Base-by-base conservation (phyloP, 2,329 filamentous ascomycete genomes). In the Chaetomium globosum region DNA sequence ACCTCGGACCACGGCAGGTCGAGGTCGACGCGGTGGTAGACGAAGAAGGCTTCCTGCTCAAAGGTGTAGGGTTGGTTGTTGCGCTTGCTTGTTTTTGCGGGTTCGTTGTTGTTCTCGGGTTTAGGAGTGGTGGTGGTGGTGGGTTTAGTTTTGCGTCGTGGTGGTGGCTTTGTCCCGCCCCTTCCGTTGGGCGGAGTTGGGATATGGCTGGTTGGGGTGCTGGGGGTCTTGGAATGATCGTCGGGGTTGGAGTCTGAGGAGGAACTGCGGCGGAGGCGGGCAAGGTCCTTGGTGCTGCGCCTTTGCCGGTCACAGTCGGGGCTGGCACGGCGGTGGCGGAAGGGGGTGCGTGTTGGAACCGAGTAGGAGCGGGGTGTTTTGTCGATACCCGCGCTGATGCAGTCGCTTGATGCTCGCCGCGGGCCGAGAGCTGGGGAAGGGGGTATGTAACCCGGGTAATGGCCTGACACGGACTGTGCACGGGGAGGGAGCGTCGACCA, bases 11-110 rank as follows among this genome's bases (percentile, higher is more conserved):
- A 73, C 2, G 48, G 6, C 33, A 67, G 30, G 5, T 58, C 60
- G 8, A 68, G 61, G 48, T 71, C 70, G 43, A 67, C 60, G 36
- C 49, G 66, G 65, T 69, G 70, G 58, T 71, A 73, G 39, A 70
- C 68, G n/a, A 72, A 39, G 49, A 71, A 73, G 7, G 63, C 56
- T 2, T 68, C 61, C 10, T 73, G 67, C 12, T 71, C 64, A 10
- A 63, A 52, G 1, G 67, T 70, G 65, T 71, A 72, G 0, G 64
- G 59, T 1, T 60, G 43, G 52, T 73, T 73, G 60, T 64, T 67
- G 36, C 65, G 61, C 39, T 63, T 69, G 16, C 12, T 51, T 49
- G 28, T 3, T 13, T 7, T 53, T 21, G 19, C 4, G 16, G 54
- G 2, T 46, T 13, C 28, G 48, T 36, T 33, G 56, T 0, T 3